phyloP scores from a whole-genome alignment of 139 green algal genomes.

The Haematococcus sp. region DNA sequence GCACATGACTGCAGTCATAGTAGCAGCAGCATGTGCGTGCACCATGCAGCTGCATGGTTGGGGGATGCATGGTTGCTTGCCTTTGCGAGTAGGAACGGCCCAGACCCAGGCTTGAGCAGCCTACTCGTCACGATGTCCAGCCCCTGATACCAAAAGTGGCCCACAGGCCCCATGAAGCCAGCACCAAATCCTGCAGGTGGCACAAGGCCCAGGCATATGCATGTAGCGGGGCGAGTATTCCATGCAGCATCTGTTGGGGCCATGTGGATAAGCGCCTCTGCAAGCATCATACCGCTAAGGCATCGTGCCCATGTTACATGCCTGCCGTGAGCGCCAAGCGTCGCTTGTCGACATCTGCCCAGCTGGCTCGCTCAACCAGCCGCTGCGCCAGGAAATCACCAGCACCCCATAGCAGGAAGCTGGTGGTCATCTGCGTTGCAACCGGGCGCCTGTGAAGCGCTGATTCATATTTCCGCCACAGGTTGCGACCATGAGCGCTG shows the following conservation, averaged over 20 bases:
- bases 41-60: too few species aligned
- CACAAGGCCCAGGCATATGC: too few species aligned
- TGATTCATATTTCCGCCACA: background rate
- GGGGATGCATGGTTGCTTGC: background rate
- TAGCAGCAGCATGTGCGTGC: too few species aligned
- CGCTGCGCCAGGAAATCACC: constrained; percentile 40
- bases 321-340: constrained; percentile 17
- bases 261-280: too few species aligned
- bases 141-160: constrained; percentile 40
- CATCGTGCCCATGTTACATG: too few species aligned
- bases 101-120: background rate
- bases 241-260: too few species aligned
- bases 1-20: too few species aligned
- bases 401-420: constrained; percentile 30
- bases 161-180: constrained; percentile 40
- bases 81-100: constrained; percentile 15
- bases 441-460: constrained; percentile 20
- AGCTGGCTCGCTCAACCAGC: constrained; percentile 2
- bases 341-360: constrained; percentile 3
- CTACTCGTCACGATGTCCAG: constrained; percentile 21
- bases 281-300: too few species aligned
- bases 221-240: too few species aligned
- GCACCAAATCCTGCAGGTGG: constrained; percentile 32
- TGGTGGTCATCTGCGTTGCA: constrained; percentile 37
- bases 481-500: background rate